phyloP scores from a whole-genome alignment of 345 rosid species.

The Populus euphratica region DNA sequence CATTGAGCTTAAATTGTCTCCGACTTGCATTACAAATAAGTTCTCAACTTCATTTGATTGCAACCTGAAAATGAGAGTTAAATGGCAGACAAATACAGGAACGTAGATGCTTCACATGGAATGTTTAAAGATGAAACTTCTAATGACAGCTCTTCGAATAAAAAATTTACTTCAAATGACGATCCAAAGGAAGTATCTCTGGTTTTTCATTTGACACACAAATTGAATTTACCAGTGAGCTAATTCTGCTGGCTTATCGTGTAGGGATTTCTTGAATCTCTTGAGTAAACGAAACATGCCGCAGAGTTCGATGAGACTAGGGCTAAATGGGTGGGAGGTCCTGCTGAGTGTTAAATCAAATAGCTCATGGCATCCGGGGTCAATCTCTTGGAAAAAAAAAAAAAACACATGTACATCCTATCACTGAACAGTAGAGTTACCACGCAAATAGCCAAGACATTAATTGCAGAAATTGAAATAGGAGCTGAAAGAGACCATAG shows the following conservation, averaged over 20 bases:
- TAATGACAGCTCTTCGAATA: background rate
- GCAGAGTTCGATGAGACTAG: slow-evolving; percentile 1
- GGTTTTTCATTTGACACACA: background rate
- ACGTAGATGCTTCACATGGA: background rate
- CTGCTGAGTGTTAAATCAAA: background rate
- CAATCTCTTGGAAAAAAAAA: background rate
- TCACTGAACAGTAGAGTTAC: background rate
- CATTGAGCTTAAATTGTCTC: background rate
- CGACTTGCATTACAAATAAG: background rate
- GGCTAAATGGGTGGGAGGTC: background rate
- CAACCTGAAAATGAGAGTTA: too few species aligned
- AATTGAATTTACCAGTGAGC: too few species aligned
- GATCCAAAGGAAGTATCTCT: background rate
- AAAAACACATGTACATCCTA: background rate
- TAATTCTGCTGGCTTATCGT: too few species aligned
- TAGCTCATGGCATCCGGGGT: background rate
- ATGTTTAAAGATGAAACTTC: background rate
- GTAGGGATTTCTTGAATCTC: background rate
- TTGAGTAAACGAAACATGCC: background rate
- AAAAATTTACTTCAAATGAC: too few species aligned
- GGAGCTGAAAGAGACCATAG: slow-evolving; percentile 2
- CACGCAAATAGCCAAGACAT: background rate
- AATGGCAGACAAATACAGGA: background rate
- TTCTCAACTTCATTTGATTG: too few species aligned
- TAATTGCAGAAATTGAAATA: slow-evolving; percentile 6